These are phyloP conservation scores for Naganishia vishniacii DNA, from an alignment of 768 basidiomycete genomes.

Conservation along the genomic window DNA sequence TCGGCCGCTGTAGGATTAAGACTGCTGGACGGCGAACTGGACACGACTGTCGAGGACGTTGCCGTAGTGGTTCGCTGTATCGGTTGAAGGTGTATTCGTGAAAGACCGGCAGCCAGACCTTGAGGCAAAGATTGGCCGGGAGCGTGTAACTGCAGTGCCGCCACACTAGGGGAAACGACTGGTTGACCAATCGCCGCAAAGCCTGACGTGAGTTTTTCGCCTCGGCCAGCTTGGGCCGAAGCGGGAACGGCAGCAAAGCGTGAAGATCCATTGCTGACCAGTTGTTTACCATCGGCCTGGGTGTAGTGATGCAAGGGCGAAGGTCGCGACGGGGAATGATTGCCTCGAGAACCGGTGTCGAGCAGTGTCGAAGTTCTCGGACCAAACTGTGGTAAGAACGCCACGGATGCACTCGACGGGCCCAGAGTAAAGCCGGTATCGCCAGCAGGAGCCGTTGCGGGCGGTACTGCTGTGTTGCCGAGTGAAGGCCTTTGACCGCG, in stretches of 20 bases:
- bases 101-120: constrained; percentile 84
- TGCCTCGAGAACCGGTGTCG: constrained; percentile 16
- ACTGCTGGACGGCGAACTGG: constrained; percentile 21
- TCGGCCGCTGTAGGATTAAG: background rate
- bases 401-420: constrained; percentile 74
- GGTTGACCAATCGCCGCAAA: constrained; percentile 23
- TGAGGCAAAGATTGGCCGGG: constrained; percentile 88
- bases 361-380: constrained; percentile 18
- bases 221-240: background rate
- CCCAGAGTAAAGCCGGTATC: constrained; percentile 48
- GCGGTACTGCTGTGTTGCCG: background rate
- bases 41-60: constrained; percentile 18
- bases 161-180: constrained; percentile 55
- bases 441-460: background rate
- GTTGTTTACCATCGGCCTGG: constrained; percentile 14
- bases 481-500: background rate
- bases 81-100: constrained; percentile 72
- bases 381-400: constrained; percentile 60
- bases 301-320: constrained; percentile 24
- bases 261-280: background rate
- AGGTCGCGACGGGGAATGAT: constrained; percentile 21
- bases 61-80: constrained; percentile 27
- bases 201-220: constrained; percentile 17
- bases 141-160: constrained; percentile 79
- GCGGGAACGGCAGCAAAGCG: constrained; percentile 17